Base-by-base conservation (phyloP, 2,329 filamentous ascomycete genomes). In the Aspergillus glaucus region DNA sequence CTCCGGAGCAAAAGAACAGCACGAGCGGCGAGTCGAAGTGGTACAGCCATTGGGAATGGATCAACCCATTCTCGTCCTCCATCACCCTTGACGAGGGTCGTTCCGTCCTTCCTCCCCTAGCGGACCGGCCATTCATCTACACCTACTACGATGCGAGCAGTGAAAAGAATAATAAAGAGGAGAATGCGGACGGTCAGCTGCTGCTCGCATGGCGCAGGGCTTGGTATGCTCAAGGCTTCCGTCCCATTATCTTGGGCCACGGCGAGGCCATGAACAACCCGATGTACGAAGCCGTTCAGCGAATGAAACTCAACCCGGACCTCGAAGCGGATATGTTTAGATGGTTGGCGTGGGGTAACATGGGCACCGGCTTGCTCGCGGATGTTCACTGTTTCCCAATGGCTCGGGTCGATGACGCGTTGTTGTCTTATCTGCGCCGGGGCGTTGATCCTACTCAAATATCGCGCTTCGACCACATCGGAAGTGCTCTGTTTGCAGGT, bases 171-270 rank as follows among this genome's bases (percentile, higher is more conserved):
- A 79, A 86, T 28, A 76, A 79, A 44, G 79, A 79, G 45, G 80
- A 80, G 58, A 80, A 86, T 51, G 87, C 88, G 3, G 88, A 96
- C 65, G 85, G 85, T 62, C 80, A 85, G 50, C 72, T 97, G 50
- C 77, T 97, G 44, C 74, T 95, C 49, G 86, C 87, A 46, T 97
- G 93, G 93, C 81, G 91, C 51, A 81, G 89, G 42, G 91, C 92
- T 2, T 97, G 92, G 90, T 97, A 89, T 88, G 89, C 91, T 0
- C 84, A 94, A 61, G 93, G 92, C 9, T 96, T 97, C 71, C 83
- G 79, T 53, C 92, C 93, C 0, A 77, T 93, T 6, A 86, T 97
- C 37, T 71, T 97, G 48, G 85, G 87, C 45, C 79, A 82, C 14
- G 82, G 80, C 1, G 92, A 97, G 64, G 90, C 91, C 15, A 86